phyloP scores from a whole-genome alignment of 371 early-diverging fungal species.

The Mortierella sp. region DNA sequence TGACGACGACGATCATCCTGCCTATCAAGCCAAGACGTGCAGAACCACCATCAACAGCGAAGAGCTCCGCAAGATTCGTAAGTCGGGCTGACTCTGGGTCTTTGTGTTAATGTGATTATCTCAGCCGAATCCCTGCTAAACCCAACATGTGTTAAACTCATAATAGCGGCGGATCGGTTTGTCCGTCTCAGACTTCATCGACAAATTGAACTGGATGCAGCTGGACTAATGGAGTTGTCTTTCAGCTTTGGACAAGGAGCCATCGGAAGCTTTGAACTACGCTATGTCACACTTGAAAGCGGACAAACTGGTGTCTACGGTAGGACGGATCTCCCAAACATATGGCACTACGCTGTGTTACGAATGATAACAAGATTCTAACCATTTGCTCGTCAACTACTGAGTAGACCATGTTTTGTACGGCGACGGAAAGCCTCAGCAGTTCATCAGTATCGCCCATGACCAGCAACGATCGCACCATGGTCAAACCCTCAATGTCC shows the following conservation, averaged over 20 bases:
- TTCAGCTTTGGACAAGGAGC: constrained; percentile 14
- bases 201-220: constrained; percentile 19
- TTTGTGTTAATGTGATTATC: too few species aligned
- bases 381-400: background rate
- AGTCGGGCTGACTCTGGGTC: background rate
- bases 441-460: constrained; percentile 18
- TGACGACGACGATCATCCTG: constrained; percentile 18
- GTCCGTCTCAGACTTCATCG: constrained; percentile 21
- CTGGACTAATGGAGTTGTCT: constrained; percentile 14
- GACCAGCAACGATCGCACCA: background rate
- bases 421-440: constrained; percentile 28
- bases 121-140: too few species aligned
- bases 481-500: constrained; percentile 14
- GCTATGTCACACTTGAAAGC: constrained; percentile 15
- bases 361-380: too few species aligned
- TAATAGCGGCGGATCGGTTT: constrained; percentile 14
- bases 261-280: constrained; percentile 15
- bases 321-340: too few species aligned
- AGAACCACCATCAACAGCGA: constrained; percentile 16
- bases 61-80: constrained; percentile 13
- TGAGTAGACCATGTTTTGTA: constrained; percentile 18
- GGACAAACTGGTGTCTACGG: constrained; percentile 15
- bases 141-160: too few species aligned
- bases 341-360: too few species aligned
- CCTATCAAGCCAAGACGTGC: constrained; percentile 18